Evolutionary conservation across 108 stramenopile genomes (phyloP), one percentile per base, ranked within the genome.

Genomic region (Cyclotella atomus): DNA sequence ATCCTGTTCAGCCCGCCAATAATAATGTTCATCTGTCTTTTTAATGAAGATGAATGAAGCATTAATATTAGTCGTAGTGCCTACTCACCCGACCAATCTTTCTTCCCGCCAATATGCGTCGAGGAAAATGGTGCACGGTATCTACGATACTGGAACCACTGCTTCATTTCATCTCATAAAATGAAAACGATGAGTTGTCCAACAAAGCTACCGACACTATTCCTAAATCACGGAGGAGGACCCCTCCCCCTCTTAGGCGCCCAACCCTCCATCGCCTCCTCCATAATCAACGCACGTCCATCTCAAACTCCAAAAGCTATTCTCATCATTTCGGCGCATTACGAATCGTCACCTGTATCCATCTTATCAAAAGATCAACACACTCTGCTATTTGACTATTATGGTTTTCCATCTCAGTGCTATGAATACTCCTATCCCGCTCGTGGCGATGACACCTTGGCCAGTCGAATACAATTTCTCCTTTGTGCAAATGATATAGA

Each of bases 331-430:
- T 65, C 65, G 35, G 65, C 65, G 29, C 65, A 65, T 49, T 65
- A 50, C 28, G 46, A 45, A 49, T 27, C 65, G 17, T 27, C 65
- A 49, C 34, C 61, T 1, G 43, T 62, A 17, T n/a, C 36, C 19
- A 38, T 62, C 7, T 41, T 32, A 23, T 62, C 35, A 19, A 17
- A 24, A 8, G 21, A n/a, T 5, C 61, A 23, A 0, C 61, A 34
- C 34, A 62, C 4, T 2, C 3, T 59, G 32, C 29, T 89, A 15
- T 96, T 70, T 76, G 96, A 96, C 68, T 96, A 93, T 76, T 79
- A 67, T 36, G 91, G 91, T 6, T 96, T 96, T 60, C 90, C 92
- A 14, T 75, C 64, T 30, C 82, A 93, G 60, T 77, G 84, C n/a
- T 96, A 96, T 83, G 50, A 91, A 65, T 79, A 83, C 45, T 3